Base-by-base conservation (phyloP, 495 filamentous ascomycete species). In the Aspergillus conjunctus region DNA sequence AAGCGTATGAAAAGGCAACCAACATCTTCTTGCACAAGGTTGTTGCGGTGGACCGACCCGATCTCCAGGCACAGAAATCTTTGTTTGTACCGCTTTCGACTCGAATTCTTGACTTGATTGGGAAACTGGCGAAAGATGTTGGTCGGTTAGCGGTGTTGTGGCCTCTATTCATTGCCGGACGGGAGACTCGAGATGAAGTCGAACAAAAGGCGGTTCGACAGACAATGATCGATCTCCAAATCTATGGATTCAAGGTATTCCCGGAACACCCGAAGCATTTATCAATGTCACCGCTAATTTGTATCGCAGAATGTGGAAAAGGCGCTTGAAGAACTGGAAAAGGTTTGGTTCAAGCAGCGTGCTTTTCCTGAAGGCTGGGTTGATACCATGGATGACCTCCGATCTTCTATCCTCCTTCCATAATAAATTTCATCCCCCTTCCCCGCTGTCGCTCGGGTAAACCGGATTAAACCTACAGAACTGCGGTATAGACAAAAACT, bases 1-100 rank as follows among this genome's bases (percentile, higher is more conserved):
- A 78, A 48, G 72, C 73, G 0, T 78, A 76, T 51, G 75, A 78
- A 32, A 76, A 78, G 52, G 75, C 75, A 12, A 76, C 75, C 4
- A 69, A 70, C 22, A 63, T 78, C 3, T 73, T 70, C 54, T 61
- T 78, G 10, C 71, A 76, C 56, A 70, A 75, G 54, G 58, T 78
- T 9, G 72, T 62, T 31, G 72, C 69, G n/a, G 72, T 68, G 26
- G 71, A 62, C 12, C 71, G 75, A 49, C 70, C 70, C 7, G 66
- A 67, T 33, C 65, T 65, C 60, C 67, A 73, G 21, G 56, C 70
- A 0, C 70, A 73, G 34, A 62, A 59, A 48, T 61, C 61, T 1
- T 61, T 74, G 34, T 26, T 78, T 46, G 67, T 71, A 39, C 68
- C 70, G 55, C 70, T 76, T 26, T 65, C 73, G 14, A 71, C 68